A percentile compares a stretch with the other conserved stretches of the same genome.
Evolutionary conservation across 495 filamentous ascomycete genomes (phyloP).

Genomic region (Aspergillus homomorphus): DNA sequence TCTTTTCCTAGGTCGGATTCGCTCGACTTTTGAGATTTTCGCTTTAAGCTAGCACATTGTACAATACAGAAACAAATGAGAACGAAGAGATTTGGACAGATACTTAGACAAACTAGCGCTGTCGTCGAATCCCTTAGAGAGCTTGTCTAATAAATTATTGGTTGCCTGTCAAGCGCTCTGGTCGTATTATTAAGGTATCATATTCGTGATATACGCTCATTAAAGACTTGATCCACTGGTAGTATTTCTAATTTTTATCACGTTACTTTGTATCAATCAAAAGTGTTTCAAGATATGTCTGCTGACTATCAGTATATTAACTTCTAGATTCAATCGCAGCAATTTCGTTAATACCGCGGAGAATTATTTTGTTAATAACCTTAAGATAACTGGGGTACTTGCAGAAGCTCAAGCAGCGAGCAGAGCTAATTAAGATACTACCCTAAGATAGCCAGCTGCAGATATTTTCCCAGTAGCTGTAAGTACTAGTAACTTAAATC

Average conservation of each 20-base stretch:
- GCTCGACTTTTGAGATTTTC: no score
- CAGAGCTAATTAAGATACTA: background rate
- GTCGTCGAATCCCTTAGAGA: background rate
- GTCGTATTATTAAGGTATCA: background rate
- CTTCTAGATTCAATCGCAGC: background rate
- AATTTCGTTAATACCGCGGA: background rate
- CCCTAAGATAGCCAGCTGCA: background rate
- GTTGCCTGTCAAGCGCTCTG: background rate
- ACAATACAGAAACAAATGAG: no score
- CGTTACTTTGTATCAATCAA: background rate
- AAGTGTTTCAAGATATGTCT: slow-evolving; percentile 1
- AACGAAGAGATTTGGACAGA: no score
- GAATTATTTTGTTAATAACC: background rate
- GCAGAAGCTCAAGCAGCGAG: background rate
- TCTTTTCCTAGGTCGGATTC: no score
- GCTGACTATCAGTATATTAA: slow-evolving; percentile 1
- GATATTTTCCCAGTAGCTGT: background rate
- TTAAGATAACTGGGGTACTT: background rate
- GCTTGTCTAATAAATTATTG: background rate
- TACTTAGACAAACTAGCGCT: background rate
- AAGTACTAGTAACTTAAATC: background rate
- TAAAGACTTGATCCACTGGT: slow-evolving; percentile 1
- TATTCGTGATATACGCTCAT: background rate
- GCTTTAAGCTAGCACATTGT: background rate
- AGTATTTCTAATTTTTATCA: slow-evolving; percentile 1